phyloP scores from a whole-genome alignment of 352 stramenopile genomes.

The Globisporangium spinosum region DNA sequence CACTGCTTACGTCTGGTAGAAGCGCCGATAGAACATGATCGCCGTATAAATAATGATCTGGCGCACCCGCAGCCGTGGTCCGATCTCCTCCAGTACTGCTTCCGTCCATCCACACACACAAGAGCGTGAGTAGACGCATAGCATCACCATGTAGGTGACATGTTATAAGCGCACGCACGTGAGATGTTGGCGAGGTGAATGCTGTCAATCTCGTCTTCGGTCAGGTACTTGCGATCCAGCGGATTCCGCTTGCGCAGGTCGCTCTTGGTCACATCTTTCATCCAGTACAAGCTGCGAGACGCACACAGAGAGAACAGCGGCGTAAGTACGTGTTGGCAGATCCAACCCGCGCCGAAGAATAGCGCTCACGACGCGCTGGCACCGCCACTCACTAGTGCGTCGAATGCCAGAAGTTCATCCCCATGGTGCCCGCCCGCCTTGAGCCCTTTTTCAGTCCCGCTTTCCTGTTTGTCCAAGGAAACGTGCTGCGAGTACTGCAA shows the following conservation, averaged over 20 bases:
- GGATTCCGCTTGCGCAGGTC: slow-evolving; percentile 79
- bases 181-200: slow-evolving; percentile 88
- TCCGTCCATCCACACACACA: not conserved
- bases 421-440: slow-evolving; percentile 40
- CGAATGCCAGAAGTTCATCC: slow-evolving; percentile 90
- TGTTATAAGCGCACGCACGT: slow-evolving; percentile 27
- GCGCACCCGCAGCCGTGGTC: slow-evolving; percentile 68
- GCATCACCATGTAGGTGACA: not conserved
- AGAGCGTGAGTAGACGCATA: not conserved
- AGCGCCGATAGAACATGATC: slow-evolving; percentile 88
- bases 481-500: not conserved
- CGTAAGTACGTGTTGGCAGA: not conserved
- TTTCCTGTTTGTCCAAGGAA: not conserved
- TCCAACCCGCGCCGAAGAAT: not conserved
- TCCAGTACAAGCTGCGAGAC: slow-evolving; percentile 73
- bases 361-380: not conserved
- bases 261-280: slow-evolving; percentile 78
- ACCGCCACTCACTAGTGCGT: slow-evolving; percentile 76
- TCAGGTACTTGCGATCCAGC: slow-evolving; percentile 68
- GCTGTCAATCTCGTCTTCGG: slow-evolving; percentile 84
- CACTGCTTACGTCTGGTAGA: slow-evolving; percentile 75
- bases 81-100: slow-evolving; percentile 83
- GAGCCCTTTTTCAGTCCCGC: not conserved
- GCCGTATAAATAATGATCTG: slow-evolving; percentile 91
- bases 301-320: not conserved